Conservation (phyloP, 2,329 filamentous ascomycete genomes). For the Phaeosphaeriaceae sp. region DNA sequence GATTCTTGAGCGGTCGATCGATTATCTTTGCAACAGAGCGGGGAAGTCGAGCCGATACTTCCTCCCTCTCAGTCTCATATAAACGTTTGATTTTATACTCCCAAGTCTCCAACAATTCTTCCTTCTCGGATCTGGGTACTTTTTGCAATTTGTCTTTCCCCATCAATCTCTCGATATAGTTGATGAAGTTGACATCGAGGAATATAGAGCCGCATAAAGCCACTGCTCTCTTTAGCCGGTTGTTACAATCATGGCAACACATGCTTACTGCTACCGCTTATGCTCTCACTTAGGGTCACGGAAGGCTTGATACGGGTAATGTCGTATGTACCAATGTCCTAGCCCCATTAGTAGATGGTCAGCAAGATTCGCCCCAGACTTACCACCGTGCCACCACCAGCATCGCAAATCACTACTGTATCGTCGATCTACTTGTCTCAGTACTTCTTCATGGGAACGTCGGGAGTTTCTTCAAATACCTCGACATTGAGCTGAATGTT, state of each 20-base stretch:
- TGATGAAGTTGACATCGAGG: neutral
- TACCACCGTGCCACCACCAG: conserved; percentile 12
- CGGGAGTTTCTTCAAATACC: too few relatives aligned
- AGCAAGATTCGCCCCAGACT: neutral
- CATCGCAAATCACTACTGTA: conserved; percentile 10
- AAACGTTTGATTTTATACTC: neutral
- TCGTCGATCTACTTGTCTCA: conserved; percentile 1
- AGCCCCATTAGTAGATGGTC: too few relatives aligned
- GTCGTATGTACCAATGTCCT: conserved; percentile 13
- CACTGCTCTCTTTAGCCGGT: neutral
- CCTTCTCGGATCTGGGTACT: neutral
- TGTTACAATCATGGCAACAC: too few relatives aligned
- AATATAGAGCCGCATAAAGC: neutral
- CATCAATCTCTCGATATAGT: neutral
- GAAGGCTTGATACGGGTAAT: neutral
- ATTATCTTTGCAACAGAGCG: neutral
- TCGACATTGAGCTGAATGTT: conserved; percentile 1
- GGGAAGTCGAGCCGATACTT: neutral
- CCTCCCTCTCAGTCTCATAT: neutral
- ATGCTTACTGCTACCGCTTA: neutral
- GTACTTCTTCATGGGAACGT: too few relatives aligned
- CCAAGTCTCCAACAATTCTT: neutral
- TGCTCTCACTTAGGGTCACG: neutral
- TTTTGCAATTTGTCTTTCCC: neutral
- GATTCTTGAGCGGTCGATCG: neutral